Percentiles rank a stretch among this genome's conserved stretches.
These are phyloP conservation scores for Psilocybe subaeruginosa DNA, from an alignment of 768 basidiomycete species.

Conservation along the genomic window DNA sequence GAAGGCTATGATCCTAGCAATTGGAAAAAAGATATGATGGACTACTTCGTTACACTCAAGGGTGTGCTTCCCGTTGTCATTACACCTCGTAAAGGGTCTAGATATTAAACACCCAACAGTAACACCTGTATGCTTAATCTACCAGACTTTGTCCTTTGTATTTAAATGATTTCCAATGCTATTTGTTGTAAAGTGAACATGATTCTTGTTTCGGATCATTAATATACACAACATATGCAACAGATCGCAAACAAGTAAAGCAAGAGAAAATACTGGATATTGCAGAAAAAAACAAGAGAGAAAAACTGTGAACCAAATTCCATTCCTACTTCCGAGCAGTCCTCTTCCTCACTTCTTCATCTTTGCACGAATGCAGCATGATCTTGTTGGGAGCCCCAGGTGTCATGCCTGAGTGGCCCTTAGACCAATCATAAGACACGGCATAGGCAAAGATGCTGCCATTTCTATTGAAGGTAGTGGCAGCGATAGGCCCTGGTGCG, in stretches of 20 bases:
- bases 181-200: not conserved
- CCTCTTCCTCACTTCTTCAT: conserved; percentile 82
- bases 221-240: conserved; percentile 11
- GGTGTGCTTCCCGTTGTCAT: conserved; percentile 34
- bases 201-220: not conserved
- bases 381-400: conserved; percentile 74
- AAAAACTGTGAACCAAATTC: not conserved
- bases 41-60: conserved; percentile 34
- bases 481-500: conserved; percentile 74
- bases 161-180: not conserved
- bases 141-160: not conserved
- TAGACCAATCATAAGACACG: conserved; percentile 93
- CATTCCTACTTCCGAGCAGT: conserved; percentile 38
- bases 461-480: conserved; percentile 84
- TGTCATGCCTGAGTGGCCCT: conserved; percentile 87
- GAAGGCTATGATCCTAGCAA: conserved; percentile 23
- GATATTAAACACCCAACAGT: not conserved
- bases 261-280: not conserved
- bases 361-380: conserved; percentile 84
- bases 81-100: conserved; percentile 27
- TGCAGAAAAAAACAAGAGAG: not conserved
- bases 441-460: conserved; percentile 92
- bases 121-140: not conserved
- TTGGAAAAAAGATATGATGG: conserved; percentile 33
- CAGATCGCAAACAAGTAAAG: conserved; percentile 6